A percentile compares a stretch with the other conserved stretches of the same genome.
phyloP scores from a whole-genome alignment of 139 green algal species.

The Picochlorum sp. region DNA sequence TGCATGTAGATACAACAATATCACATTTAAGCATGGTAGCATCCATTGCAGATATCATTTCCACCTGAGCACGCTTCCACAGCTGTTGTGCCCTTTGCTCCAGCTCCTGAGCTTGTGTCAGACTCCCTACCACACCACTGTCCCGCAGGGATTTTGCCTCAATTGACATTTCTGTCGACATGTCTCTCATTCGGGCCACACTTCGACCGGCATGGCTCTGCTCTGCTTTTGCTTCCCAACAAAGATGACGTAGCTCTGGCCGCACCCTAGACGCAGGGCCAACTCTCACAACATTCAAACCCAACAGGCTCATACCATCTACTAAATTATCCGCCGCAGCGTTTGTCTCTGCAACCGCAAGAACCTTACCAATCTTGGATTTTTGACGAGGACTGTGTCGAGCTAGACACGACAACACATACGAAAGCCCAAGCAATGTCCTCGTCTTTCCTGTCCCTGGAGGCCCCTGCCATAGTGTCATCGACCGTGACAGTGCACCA shows the following conservation, averaged over 20 bases:
- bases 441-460: conserved; percentile 80
- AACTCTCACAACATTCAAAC: conserved; percentile 64
- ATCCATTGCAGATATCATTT: conserved; percentile 20
- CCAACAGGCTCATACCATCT: conserved; percentile 51
- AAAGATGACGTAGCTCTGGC: conserved; percentile 33
- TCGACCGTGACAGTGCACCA: conserved; percentile 40
- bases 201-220: conserved; percentile 25
- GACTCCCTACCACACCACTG: not conserved
- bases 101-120: not conserved
- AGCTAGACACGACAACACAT: conserved; percentile 30
- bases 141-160: not conserved
- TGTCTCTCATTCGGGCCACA: conserved; percentile 22
- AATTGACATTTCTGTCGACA: no score
- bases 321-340: conserved; percentile 87
- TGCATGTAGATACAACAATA: conserved; percentile 58
- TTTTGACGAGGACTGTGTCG: not conserved
- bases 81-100: not conserved
- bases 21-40: conserved; percentile 38
- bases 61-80: conserved; percentile 21
- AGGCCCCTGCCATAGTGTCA: conserved; percentile 68
- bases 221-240: conserved; percentile 53
- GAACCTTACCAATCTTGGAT: conserved; percentile 28
- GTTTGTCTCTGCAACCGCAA: conserved; percentile 70
- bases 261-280: conserved; percentile 43
- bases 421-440: conserved; percentile 64